Evolutionary conservation across 179 eudicot species (phyloP).

Genomic region (Patellifolia procumbens): DNA sequence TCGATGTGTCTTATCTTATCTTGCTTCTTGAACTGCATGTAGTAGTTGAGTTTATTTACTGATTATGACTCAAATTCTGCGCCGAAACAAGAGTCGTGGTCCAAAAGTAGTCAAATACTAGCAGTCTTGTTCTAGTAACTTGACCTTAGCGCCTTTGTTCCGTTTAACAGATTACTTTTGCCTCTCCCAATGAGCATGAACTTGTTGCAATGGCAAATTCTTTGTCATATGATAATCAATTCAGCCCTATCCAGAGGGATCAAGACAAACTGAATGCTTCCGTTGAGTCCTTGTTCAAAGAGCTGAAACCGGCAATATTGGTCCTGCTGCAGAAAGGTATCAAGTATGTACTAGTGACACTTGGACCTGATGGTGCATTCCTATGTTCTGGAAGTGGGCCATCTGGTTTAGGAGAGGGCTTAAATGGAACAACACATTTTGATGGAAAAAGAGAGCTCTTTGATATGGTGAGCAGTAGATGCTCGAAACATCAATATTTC

Average conservation of each 20-base stretch:
- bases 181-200: constrained; percentile 95
- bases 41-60: neutral
- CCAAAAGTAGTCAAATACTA: neutral
- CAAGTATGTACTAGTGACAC: constrained; percentile 66
- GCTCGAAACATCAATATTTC: constrained; percentile 46
- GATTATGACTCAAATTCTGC: neutral
- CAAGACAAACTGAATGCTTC: constrained; percentile 32
- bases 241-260: constrained; percentile 47
- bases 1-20: neutral
- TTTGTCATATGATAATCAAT: constrained; percentile 41
- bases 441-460: constrained; percentile 43
- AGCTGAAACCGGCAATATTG: constrained; percentile 68
- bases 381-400: constrained; percentile 59
- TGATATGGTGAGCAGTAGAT: constrained; percentile 44
- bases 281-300: constrained; percentile 55
- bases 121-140: neutral
- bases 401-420: constrained; percentile 30
- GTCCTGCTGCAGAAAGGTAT: constrained; percentile 75
- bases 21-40: neutral
- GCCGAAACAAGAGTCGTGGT: neutral
- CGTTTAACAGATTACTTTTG: constrained; percentile 64
- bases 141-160: constrained; percentile 1
- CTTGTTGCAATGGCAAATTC: constrained; percentile 94
- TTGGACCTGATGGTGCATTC: constrained; percentile 79
- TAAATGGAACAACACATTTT: constrained; percentile 17